Evolutionary conservation across 2,329 filamentous ascomycete genomes (phyloP), one percentile per base, ranked within the genome.

Genomic region (Calonectria multiphialidica): DNA sequence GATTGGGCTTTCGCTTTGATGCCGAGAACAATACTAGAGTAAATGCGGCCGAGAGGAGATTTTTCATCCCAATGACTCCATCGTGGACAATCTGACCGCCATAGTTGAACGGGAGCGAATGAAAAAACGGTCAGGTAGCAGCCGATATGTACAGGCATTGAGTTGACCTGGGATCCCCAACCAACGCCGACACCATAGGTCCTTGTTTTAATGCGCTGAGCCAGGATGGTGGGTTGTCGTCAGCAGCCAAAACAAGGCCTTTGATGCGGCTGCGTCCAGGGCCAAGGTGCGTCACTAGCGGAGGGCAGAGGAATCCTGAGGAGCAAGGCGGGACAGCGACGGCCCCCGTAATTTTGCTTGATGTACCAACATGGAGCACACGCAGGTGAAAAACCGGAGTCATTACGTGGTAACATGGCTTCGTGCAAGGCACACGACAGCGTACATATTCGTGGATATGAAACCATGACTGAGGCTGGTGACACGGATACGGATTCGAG

Each of bases 221-320:
- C 33, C 66, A 68, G 66, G 66, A 62, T 62, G 40, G 18, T 49
- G 61, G 67, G 77, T 72, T 74, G 76, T 76, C 74, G 77, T 78
- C 76, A 77, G 77, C 77, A 75, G 75, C 73, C 53, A 78, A 77
- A 75, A 73, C 73, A 77, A 69, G 71, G 73, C 23, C 74, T 49
- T n/a, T 35, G 50, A 35, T 44, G 30, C 45, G 18, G 55, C 55
- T 30, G 37, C 42, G 44, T 33, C 47, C 28, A 42, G 37, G n/a
- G 63, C 33, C 25, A 33, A 10, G 37, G n/a, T 47, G 40, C 63
- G 30, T 65, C 63, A 67, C 40, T 40, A 67, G 64, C 64, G 69
- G 59, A 62, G 30, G 47, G 44, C 21, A 71, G 47, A 42, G 57
- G 37, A 23, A 66, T 62, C 21, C 45, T 45, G 68, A 67, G 37